Evolutionary conservation across 108 stramenopile genomes (phyloP), one percentile per base, ranked within the genome.

Genomic region (Fragilariopsis cylindrus): DNA sequence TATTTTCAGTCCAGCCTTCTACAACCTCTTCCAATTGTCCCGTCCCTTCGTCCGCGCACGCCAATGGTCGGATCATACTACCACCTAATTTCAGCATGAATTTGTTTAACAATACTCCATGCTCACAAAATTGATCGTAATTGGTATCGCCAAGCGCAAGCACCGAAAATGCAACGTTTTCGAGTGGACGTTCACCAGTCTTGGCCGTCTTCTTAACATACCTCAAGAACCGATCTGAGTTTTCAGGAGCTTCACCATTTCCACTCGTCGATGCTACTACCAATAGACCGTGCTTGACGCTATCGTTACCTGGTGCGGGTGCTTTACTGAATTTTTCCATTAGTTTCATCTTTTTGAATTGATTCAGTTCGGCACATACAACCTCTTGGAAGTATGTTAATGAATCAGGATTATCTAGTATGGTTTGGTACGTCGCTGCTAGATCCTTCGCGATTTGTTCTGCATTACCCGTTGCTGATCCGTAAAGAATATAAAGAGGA

Each of bases 211-310:
- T 78, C 56, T 92, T 93, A 9, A 91, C n/a, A 63, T 68, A 92
- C 7, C 96, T 72, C 8, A 83, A 62, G 53, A 95, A 96, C 7
- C 88, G 79, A 62, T 86, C 85, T 2, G 84, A 83, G 74, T 95
- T 96, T 73, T 96, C 95, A 41, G 97, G 97, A 0, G 91, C 70
- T 71, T 97, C 92, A 42, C 91, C 97, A 65, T 97, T 96, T 5
- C 97, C 97, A 6, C 95, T 97, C 41, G 97, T 97, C 48, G 92
- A 91, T 9, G 86, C 81, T 4, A 96, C 82, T 2, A 96, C 68
- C 19, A 96, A 53, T 8, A 94, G 15, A 15, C 88, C 90, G 67
- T 90, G 87, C 57, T 87, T 88, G 62, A 63, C 62, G 43, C 43
- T 63, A 3, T 63, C 43, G 53, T 69, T 63, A 13, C 72, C 68